Evolutionary conservation across 371 early-diverging fungal genomes (phyloP).

Genomic region (Lichtheimia ornata): DNA sequence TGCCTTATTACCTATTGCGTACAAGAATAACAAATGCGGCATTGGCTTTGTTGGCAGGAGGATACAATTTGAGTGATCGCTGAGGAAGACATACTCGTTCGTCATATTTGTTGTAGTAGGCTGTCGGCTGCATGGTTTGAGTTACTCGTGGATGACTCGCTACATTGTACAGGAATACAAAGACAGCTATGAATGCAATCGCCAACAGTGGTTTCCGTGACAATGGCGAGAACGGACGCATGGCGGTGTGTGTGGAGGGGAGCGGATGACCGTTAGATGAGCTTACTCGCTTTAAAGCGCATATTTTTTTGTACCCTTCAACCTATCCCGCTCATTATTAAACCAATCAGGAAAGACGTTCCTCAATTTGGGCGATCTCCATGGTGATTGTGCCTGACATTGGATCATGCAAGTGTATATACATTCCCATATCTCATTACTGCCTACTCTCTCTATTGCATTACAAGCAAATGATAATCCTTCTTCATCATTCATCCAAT

Average conservation of each 20-base stretch:
- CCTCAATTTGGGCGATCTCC: no score
- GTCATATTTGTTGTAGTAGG: conserved; percentile 50
- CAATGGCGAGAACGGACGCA: conserved; percentile 33
- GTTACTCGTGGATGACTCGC: conserved; percentile 45
- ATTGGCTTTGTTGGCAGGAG: conserved; percentile 47
- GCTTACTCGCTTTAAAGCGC: no score
- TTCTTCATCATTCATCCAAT: no score
- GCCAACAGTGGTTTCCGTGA: conserved; percentile 41
- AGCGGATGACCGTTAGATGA: background rate
- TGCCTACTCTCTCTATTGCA: no score
- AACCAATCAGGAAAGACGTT: no score
- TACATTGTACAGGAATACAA: conserved; percentile 42
- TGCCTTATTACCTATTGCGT: conserved; percentile 40
- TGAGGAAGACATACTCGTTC: conserved; percentile 50
- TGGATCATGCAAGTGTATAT: no score
- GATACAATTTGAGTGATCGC: conserved; percentile 28
- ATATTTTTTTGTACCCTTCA: no score
- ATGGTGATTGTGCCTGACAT: no score
- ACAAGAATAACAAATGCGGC: conserved; percentile 53
- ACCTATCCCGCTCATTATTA: no score
- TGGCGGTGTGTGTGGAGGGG: conserved; percentile 1
- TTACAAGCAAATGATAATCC: no score
- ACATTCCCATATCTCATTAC: no score
- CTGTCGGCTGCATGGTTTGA: conserved; percentile 42
- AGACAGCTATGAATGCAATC: conserved; percentile 29